Percentiles rank a stretch among this genome's conserved stretches.
Evolutionary conservation across 345 rosid genomes (phyloP).

Genomic region (Zanthoxylum bungeanum): DNA sequence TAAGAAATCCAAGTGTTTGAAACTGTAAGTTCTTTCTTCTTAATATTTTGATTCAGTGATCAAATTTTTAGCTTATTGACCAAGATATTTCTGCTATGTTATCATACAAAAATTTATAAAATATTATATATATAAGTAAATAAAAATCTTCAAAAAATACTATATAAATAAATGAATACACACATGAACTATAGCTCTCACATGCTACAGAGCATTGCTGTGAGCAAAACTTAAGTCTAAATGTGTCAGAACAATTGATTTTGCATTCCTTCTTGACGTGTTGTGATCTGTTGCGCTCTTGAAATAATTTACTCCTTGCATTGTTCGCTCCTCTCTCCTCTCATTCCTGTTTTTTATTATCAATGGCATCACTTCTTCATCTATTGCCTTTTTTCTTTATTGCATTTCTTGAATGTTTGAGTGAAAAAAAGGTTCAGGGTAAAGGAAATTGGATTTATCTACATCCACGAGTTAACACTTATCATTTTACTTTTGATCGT

Average conservation of each 20-base stretch:
- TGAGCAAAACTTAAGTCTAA: not conserved
- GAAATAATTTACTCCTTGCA: not conserved
- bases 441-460: not conserved
- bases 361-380: not conserved
- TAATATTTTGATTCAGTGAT: not conserved
- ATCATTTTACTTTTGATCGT: not conserved
- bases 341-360: not conserved
- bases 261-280: not conserved
- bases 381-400: not conserved
- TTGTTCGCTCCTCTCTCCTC: not conserved
- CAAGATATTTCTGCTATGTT: not conserved
- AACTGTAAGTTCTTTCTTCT: constrained; percentile 65
- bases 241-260: not conserved
- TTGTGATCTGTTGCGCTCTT: not conserved
- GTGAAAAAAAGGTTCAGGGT: not conserved
- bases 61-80: not conserved
- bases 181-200: not conserved
- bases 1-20: constrained; percentile 92
- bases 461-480: not conserved
- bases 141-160: too few relatives aligned
- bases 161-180: too few relatives aligned
- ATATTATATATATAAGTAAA: not conserved
- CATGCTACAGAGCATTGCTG: not conserved
- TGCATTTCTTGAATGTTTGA: not conserved
- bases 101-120: not conserved